Conservation (phyloP, 495 filamentous ascomycete genomes). For the Penicillium mononematosum region DNA sequence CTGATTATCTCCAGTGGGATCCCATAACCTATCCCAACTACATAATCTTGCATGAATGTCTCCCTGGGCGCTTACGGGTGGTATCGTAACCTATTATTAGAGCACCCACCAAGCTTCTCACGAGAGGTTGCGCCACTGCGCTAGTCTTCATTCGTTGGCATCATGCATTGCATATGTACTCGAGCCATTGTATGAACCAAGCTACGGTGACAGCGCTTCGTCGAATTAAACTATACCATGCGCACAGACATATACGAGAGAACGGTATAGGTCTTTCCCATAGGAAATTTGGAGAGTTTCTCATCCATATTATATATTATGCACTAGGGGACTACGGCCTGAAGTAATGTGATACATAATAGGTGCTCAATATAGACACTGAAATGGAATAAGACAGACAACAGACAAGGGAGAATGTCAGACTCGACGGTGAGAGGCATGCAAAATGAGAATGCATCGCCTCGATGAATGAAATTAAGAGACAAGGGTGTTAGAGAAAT, state of each 20-base stretch:
- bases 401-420: neutral
- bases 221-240: neutral
- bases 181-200: neutral
- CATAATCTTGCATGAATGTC: too few relatives aligned
- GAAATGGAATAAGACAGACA: slow-evolving; percentile 8
- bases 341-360: slow-evolving; percentile 11
- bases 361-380: slow-evolving; percentile 2
- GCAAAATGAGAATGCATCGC: slow-evolving; percentile 54
- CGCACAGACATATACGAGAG: neutral
- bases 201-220: neutral
- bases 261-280: neutral
- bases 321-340: neutral
- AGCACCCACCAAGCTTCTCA: neutral
- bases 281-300: neutral
- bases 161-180: neutral
- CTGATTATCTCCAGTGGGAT: too few relatives aligned
- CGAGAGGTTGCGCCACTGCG: neutral
- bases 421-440: slow-evolving; percentile 39
- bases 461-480: neutral
- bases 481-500: neutral
- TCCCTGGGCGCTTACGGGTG: too few relatives aligned
- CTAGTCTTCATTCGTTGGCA: neutral
- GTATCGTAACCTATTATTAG: too few relatives aligned
- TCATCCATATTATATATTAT: neutral
- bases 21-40: too few relatives aligned